Percentiles rank a stretch among this genome's conserved stretches.
These are phyloP conservation scores for Orbilia oligospora DNA, from an alignment of 2,329 filamentous ascomycete species.

Conservation along the genomic window DNA sequence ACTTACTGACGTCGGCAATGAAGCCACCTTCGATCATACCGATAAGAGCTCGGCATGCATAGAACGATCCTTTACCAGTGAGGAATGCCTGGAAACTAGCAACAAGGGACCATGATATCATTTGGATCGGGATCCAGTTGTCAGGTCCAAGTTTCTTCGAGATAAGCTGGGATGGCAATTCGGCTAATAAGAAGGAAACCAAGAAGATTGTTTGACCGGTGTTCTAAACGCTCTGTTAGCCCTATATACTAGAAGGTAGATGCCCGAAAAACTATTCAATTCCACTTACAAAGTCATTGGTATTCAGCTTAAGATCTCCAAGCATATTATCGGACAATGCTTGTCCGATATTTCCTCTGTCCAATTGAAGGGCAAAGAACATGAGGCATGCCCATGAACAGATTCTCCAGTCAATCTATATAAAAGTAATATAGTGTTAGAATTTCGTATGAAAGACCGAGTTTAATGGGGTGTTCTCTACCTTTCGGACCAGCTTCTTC, in stretches of 20 bases:
- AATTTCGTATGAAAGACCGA: neutral
- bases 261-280: neutral
- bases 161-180: conserved; percentile 75
- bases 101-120: conserved; percentile 73
- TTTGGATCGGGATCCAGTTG: conserved; percentile 74
- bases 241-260: neutral
- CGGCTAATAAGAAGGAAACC: conserved; percentile 71
- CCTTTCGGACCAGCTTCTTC: conserved; percentile 72
- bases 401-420: conserved; percentile 67
- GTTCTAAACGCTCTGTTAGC: conserved; percentile 68
- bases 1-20: conserved; percentile 63
- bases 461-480: conserved; percentile 63
- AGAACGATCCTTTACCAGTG: conserved; percentile 69
- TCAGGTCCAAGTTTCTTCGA: conserved; percentile 74
- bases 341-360: conserved; percentile 75
- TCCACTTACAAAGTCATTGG: conserved; percentile 70
- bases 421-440: neutral
- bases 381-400: conserved; percentile 71
- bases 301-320: conserved; percentile 70
- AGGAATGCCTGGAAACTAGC: conserved; percentile 71
- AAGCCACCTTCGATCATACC: conserved; percentile 68
- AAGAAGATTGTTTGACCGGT: conserved; percentile 73
- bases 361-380: conserved; percentile 77
- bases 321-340: conserved; percentile 76
- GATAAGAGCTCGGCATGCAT: conserved; percentile 68